These are phyloP conservation scores for Cardamine chenopodiifolia DNA, from an alignment of 345 rosid species.

Conservation along the genomic window DNA sequence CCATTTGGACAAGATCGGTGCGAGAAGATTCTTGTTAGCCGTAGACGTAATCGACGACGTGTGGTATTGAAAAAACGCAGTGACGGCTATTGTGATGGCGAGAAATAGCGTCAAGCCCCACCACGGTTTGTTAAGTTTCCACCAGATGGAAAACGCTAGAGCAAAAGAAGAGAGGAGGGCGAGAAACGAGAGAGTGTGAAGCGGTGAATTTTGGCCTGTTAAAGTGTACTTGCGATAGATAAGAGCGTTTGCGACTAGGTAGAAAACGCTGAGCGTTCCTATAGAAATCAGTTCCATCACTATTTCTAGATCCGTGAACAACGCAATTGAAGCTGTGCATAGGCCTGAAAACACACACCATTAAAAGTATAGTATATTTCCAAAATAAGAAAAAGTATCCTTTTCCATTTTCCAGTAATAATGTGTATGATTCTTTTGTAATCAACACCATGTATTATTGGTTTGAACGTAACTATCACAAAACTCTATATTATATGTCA, in stretches of 20 bases:
- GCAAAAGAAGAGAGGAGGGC: constrained; percentile 64
- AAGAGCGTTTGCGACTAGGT: constrained; percentile 87
- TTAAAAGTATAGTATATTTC: background rate
- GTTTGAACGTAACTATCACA: background rate
- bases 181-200: constrained; percentile 67
- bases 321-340: constrained; percentile 89
- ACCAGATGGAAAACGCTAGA: constrained; percentile 65
- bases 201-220: constrained; percentile 51
- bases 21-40: constrained; percentile 27
- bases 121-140: constrained; percentile 57
- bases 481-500: background rate
- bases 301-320: constrained; percentile 75
- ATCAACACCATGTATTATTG: background rate
- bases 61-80: constrained; percentile 55
- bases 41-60: constrained; percentile 32
- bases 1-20: constrained; percentile 46
- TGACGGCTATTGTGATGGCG: constrained; percentile 43
- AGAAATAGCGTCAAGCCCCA: constrained; percentile 65
- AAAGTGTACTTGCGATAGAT: constrained; percentile 65
- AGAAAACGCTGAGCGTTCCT: constrained; percentile 86
- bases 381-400: too few species aligned
- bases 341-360: constrained; percentile 52
- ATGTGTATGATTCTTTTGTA: background rate
- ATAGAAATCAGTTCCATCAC: constrained; percentile 72
- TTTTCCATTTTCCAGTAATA: background rate